Evolutionary conservation across 2,329 filamentous ascomycete genomes (phyloP), one percentile per base, ranked within the genome.

Genomic region (Fusarium multiceps): DNA sequence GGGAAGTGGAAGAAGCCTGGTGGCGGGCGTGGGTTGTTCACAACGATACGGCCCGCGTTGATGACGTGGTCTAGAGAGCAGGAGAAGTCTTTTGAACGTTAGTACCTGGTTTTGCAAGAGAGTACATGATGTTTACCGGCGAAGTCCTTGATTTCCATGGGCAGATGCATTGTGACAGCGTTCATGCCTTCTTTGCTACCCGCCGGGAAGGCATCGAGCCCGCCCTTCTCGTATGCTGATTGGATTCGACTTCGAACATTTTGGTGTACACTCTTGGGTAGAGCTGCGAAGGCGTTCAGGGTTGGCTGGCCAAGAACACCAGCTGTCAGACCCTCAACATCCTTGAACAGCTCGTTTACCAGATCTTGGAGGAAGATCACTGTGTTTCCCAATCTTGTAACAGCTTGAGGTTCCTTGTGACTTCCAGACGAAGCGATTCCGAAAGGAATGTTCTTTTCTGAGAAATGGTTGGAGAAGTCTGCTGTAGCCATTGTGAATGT

Each of bases 131-230:
- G n/a, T 21, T 13, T 56, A 74, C 71, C 74, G 6, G 77, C 86
- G 72, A 89, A 90, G 37, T 86, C 87, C 7, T 82, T 81, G 20
- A 88, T 83, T 5, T 79, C 75, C 40, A 91, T 77, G 0, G 89
- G 89, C 1, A 90, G 73, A 71, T 89, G 85, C 68, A 88, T 77
- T 77, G 20, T 68, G 1, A 69, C 69, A 16, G 45, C 37, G 1
- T 61, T 63, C 2, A 79, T 42, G 1, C 64, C 59, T 30, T 69
- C 62, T n/a, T 53, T 61, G 2, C 54, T 59, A 7, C 37, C 11
- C 1, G 55, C 42, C 11, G 74, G 71, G 3, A 74, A 60, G 0
- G n/a, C 46, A 14, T 40, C 40, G 1, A 72, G 20, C 0, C 58
- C 62, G 7, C 12, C 13, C 0, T 55, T 21, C 2, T 27, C 23